These are phyloP conservation scores for Neonectria punicea DNA, from an alignment of 2,329 filamentous ascomycete species.

Conservation along the genomic window DNA sequence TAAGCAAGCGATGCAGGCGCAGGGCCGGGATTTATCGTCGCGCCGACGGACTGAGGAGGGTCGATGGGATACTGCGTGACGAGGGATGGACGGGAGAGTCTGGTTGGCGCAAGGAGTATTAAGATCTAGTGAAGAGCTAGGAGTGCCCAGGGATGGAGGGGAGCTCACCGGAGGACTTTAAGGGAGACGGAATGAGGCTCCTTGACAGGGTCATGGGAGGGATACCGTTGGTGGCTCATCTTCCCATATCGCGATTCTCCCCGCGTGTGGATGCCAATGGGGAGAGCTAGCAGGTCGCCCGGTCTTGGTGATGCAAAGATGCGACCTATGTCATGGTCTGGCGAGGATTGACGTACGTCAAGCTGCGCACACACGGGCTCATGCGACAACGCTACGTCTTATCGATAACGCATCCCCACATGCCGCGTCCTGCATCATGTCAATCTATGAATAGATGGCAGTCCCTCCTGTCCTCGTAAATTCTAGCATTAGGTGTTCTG, in stretches of 20 bases:
- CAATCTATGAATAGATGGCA: background rate
- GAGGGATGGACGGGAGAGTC: constrained; percentile 84
- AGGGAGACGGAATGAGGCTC: constrained; percentile 83
- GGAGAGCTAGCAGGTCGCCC: background rate
- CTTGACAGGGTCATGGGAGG: constrained; percentile 69
- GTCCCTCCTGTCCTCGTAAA: background rate
- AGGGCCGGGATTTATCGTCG: constrained; percentile 51
- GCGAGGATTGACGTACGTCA: constrained; percentile 19
- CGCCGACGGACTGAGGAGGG: constrained; percentile 56
- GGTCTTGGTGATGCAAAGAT: background rate
- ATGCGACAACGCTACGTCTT: constrained; percentile 10
- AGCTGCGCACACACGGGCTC: background rate
- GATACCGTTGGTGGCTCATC: constrained; percentile 70
- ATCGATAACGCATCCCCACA: constrained; percentile 24
- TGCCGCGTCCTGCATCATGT: background rate
- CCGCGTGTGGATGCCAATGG: background rate
- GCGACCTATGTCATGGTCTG: constrained; percentile 1
- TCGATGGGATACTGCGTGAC: constrained; percentile 75
- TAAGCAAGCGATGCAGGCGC: constrained; percentile 79
- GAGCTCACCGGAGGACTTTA: constrained; percentile 74
- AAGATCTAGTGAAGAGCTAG: constrained; percentile 6
- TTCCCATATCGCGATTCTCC: constrained; percentile 23
- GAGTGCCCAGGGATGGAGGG: background rate
- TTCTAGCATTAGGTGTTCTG: background rate
- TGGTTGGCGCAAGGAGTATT: constrained; percentile 49